Evolutionary conservation across 2,329 filamentous ascomycete species (phyloP).

Genomic region (Cladophialophora carrionii): DNA sequence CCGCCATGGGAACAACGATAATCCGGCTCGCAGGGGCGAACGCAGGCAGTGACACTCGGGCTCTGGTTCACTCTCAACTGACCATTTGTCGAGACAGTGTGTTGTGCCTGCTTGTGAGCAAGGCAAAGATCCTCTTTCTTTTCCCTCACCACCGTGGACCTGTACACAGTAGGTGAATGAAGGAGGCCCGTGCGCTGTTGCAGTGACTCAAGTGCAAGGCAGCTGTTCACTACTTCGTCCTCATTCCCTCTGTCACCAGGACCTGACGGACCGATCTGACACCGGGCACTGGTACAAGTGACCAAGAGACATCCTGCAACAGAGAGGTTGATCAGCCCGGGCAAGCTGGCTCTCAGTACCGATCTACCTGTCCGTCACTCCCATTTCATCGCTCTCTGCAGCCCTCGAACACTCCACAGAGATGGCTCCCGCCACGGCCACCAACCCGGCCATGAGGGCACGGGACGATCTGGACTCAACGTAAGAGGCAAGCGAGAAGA

Average conservation of each 20-base stretch:
- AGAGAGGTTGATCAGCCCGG: not conserved
- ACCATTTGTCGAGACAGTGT: not conserved
- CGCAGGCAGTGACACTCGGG: not conserved
- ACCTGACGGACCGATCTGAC: not conserved
- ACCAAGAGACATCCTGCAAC: not conserved
- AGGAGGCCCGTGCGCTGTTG: not conserved
- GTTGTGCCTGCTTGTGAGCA: conserved; percentile 7
- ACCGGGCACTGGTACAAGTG: not conserved
- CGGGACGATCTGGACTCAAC: conserved; percentile 63
- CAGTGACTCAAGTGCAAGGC: conserved; percentile 1
- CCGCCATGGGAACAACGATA: not conserved
- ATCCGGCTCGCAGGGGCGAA: conserved; percentile 4
- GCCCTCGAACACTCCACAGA: not conserved
- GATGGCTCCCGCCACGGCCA: conserved; percentile 34
- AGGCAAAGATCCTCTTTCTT: not conserved
- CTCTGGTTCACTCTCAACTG: not conserved
- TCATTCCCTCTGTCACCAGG: not conserved
- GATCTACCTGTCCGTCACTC: not conserved
- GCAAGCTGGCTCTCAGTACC: not conserved
- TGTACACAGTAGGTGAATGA: not conserved
- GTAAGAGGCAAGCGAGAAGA: conserved; percentile 47
- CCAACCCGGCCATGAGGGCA: conserved; percentile 37
- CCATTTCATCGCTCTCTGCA: not conserved
- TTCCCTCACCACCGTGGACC: not conserved
- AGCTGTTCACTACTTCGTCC: conserved; percentile 4